These are phyloP conservation scores for Puccinia novopanici DNA, from an alignment of 1,284 basidiomycete species.

Conservation along the genomic window DNA sequence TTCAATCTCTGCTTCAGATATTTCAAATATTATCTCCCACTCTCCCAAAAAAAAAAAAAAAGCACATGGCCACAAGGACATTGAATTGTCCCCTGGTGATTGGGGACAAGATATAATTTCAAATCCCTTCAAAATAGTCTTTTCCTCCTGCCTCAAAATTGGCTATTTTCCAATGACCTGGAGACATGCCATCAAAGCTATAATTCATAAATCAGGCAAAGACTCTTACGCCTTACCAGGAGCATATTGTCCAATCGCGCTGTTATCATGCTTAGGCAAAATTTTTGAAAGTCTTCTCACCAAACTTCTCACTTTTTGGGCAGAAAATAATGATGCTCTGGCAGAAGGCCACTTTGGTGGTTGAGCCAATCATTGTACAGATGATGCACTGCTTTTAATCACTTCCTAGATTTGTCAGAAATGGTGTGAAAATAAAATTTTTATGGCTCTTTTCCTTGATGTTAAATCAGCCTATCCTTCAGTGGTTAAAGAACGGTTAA, in stretches of 20 bases:
- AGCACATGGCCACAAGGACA: background rate
- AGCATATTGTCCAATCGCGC: constrained; percentile 28
- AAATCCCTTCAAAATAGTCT: background rate
- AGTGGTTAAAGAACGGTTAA: constrained; percentile 2
- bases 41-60: background rate
- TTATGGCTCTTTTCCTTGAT: constrained; percentile 33
- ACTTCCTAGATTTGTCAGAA: constrained; percentile 20
- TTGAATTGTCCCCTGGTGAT: background rate
- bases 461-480: constrained; percentile 32
- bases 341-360: constrained; percentile 29
- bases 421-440: constrained; percentile 30
- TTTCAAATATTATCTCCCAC: background rate
- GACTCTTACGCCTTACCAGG: constrained; percentile 14
- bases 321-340: background rate
- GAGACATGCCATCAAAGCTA: constrained; percentile 12
- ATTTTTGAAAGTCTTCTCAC: constrained; percentile 20
- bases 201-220: constrained; percentile 23
- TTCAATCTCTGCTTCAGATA: background rate
- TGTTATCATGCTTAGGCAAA: constrained; percentile 28
- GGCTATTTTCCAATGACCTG: constrained; percentile 28
- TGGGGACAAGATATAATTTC: background rate
- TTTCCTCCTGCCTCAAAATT: constrained; percentile 3
- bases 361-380: background rate
- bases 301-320: constrained; percentile 15
- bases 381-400: constrained; percentile 3